Evolutionary conservation across 2,329 filamentous ascomycete genomes (phyloP).

Genomic region (Botrytis paeoniae): DNA sequence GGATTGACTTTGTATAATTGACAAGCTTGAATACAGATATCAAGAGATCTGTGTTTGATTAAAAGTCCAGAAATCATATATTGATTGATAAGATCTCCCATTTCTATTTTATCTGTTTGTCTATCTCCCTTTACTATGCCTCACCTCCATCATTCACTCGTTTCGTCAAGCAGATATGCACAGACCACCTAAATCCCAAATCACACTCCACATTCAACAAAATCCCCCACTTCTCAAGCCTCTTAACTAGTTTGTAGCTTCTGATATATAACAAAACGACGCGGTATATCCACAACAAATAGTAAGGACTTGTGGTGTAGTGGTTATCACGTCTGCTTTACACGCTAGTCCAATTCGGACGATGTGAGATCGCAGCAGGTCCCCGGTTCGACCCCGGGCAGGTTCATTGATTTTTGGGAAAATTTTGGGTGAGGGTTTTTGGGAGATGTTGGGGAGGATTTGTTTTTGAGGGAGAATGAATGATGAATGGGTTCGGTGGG

Average conservation of each 20-base stretch:
- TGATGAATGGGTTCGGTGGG: too few relatives aligned
- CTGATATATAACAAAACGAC: too few relatives aligned
- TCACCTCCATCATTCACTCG: not conserved
- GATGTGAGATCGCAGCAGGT: conserved; percentile 14
- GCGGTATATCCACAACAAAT: too few relatives aligned
- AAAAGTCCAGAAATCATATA: not conserved
- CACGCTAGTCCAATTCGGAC: not conserved
- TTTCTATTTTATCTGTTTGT: not conserved
- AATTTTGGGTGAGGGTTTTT: not conserved
- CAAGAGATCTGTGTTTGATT: not conserved
- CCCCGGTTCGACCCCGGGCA: conserved; percentile 22
- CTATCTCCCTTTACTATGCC: not conserved
- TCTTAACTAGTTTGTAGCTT: too few relatives aligned
- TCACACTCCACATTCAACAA: not conserved
- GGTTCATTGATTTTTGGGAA: not conserved
- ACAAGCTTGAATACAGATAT: not conserved
- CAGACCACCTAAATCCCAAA: not conserved
- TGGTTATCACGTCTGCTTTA: conserved; percentile 25
- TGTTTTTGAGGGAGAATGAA: not conserved
- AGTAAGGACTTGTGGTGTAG: conserved; percentile 19
- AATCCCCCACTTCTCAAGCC: not conserved
- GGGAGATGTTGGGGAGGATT: not conserved
- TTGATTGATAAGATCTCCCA: not conserved
- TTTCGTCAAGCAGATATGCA: not conserved
- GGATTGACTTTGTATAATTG: not conserved